Conservation (phyloP, 768 basidiomycete genomes). For the Boletales sp. region DNA sequence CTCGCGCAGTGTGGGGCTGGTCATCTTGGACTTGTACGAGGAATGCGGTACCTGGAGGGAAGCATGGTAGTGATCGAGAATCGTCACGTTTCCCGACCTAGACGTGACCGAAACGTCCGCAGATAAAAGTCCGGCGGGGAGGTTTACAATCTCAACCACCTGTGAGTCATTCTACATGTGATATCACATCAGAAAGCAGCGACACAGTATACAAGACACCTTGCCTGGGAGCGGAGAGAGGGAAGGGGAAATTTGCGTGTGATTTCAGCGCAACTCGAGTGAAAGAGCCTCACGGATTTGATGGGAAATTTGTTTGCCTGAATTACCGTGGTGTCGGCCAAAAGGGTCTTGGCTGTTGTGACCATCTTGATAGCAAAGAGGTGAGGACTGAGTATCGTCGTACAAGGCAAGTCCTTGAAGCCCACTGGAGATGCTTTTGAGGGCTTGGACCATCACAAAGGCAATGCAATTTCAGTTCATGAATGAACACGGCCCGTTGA, state of each 20-base stretch:
- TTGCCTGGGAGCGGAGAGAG: constrained; percentile 9
- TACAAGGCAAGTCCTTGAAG: background rate
- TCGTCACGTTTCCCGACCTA: constrained; percentile 5
- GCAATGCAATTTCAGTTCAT: too few relatives aligned
- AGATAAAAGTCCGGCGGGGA: constrained; percentile 3
- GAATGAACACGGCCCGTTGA: too few relatives aligned
- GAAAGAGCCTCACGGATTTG: constrained; percentile 17
- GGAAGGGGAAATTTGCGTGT: constrained; percentile 17
- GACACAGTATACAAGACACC: background rate
- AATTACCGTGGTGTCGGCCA: constrained; percentile 2
- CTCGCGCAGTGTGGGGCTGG: constrained; percentile 4
- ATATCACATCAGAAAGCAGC: background rate
- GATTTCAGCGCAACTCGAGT: constrained; percentile 11
- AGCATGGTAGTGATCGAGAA: constrained; percentile 13
- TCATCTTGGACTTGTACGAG: background rate
- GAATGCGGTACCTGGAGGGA: background rate
- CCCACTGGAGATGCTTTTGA: background rate
- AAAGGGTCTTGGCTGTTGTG: background rate
- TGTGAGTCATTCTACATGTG: constrained; percentile 13
- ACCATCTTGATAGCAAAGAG: constrained; percentile 1
- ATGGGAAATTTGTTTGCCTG: constrained; percentile 13
- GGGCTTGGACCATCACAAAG: too few relatives aligned
- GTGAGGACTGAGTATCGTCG: background rate
- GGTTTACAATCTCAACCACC: constrained; percentile 13
- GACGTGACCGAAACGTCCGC: constrained; percentile 14